Evolutionary conservation across 176 grass and related monocot species (phyloP).

Genomic region (Phragmites australis): DNA sequence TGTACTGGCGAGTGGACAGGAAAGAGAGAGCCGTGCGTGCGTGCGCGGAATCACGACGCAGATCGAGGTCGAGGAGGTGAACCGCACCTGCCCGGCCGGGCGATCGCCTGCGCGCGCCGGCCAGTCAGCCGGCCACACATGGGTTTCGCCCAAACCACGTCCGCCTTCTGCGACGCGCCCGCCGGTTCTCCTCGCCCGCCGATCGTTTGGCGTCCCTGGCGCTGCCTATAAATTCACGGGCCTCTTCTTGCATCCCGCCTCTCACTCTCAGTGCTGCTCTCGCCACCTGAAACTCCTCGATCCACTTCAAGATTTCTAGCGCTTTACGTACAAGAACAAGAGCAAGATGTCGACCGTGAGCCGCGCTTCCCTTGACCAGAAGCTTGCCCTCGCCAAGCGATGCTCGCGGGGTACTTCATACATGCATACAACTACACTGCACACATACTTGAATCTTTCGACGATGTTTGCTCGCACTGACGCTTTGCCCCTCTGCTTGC

Average conservation of each 20-base stretch:
- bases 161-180: neutral
- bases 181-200: conserved; percentile 15
- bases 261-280: neutral
- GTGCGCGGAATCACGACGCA: neutral
- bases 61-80: neutral
- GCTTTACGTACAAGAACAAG: too few relatives aligned
- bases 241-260: neutral
- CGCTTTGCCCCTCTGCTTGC: neutral
- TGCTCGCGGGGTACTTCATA: conserved; percentile 62
- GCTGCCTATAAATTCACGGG: neutral
- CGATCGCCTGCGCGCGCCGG: neutral
- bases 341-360: conserved; percentile 51
- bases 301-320: neutral
- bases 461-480: neutral
- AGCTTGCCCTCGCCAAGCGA: conserved; percentile 64
- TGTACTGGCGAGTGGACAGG: neutral
- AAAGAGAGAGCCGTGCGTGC: neutral
- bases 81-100: neutral
- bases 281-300: too few relatives aligned
- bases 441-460: neutral
- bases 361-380: conserved; percentile 61
- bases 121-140: neutral
- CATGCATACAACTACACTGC: too few relatives aligned
- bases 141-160: conserved; percentile 35
- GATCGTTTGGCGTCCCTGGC: neutral